phyloP scores from a whole-genome alignment of 352 stramenopile species.

The Phytophthora fragariaefolia region DNA sequence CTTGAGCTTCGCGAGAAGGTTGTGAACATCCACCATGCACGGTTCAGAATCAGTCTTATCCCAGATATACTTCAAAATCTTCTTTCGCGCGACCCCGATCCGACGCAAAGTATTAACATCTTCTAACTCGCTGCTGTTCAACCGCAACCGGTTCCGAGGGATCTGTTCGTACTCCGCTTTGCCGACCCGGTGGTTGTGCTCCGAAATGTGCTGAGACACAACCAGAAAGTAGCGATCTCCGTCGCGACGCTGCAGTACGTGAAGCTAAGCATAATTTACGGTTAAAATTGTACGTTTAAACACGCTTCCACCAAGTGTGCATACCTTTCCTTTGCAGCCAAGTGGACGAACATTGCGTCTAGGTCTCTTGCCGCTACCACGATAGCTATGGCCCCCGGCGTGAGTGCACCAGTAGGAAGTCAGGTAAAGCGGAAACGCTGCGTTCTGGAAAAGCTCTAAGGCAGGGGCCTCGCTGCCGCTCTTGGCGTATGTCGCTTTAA shows the following conservation, averaged over 20 bases:
- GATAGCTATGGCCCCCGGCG: neutral
- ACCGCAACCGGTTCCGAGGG: neutral
- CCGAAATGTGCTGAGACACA: neutral
- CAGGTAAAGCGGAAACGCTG: neutral
- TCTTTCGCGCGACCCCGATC: neutral
- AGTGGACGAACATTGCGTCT: neutral
- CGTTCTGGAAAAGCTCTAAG: neutral
- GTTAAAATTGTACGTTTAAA: neutral
- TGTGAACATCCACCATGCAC: neutral
- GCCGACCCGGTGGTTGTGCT: slow-evolving; percentile 1
- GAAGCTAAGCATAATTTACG: neutral
- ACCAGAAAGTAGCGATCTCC: neutral
- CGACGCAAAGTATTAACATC: slow-evolving; percentile 1
- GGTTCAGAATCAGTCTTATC: slow-evolving; percentile 1
- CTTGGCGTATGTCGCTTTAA: neutral
- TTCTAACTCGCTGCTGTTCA: neutral
- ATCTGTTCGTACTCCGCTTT: neutral
- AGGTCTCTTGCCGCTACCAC: neutral
- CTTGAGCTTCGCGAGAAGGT: slow-evolving; percentile 3
- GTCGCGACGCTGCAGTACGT: neutral
- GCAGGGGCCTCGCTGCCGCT: no score
- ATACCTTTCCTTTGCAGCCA: neutral
- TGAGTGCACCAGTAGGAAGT: neutral
- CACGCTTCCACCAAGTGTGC: neutral
- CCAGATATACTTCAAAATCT: slow-evolving; percentile 11